phyloP scores from a whole-genome alignment of 2,329 filamentous ascomycete species.

The Fusarium transvaalense region DNA sequence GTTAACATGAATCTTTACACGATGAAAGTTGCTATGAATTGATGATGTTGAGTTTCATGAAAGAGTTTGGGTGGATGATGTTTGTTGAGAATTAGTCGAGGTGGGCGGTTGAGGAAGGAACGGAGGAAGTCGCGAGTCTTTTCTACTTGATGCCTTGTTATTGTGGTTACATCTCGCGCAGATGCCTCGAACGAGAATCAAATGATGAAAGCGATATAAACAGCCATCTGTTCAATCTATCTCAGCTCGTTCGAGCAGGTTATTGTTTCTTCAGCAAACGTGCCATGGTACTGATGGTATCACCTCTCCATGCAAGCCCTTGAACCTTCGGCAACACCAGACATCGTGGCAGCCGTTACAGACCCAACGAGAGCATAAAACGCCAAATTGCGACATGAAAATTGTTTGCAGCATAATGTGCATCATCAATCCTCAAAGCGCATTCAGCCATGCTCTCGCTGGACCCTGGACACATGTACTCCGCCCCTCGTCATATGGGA shows the following conservation, averaged over 20 bases:
- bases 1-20: neutral
- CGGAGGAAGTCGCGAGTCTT: constrained; percentile 16
- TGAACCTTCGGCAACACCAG: neutral
- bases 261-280: neutral
- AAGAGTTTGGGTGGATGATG: too few species aligned
- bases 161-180: constrained; percentile 12
- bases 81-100: neutral
- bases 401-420: neutral
- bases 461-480: constrained; percentile 16
- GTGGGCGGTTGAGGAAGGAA: neutral
- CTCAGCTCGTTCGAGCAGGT: neutral
- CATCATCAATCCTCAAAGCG: neutral
- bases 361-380: neutral
- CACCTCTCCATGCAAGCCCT: neutral
- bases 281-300: neutral
- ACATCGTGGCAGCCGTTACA: neutral
- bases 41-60: neutral
- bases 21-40: neutral
- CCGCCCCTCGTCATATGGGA: constrained; percentile 17
- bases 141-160: constrained; percentile 22
- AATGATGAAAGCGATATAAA: neutral
- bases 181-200: neutral
- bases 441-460: neutral
- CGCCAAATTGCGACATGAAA: neutral
- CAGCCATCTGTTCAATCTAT: neutral